Conservation (phyloP, 1,284 basidiomycete genomes). For the Trametes versicolor region DNA sequence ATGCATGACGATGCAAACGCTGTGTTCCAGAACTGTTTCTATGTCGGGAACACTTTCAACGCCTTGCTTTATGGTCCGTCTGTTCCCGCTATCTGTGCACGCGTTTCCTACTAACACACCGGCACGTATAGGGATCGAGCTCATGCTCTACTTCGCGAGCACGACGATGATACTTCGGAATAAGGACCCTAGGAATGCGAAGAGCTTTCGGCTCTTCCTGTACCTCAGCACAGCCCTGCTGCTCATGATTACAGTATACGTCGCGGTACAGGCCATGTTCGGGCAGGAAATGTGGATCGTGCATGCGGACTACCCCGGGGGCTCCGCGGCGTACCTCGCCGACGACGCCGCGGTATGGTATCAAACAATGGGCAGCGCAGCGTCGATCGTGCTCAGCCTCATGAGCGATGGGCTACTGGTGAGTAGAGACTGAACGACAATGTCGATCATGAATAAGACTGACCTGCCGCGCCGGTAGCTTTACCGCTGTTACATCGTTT, state of each 20-base stretch:
- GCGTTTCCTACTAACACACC: neutral
- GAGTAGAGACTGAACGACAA: neutral
- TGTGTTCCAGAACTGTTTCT: constrained; percentile 18
- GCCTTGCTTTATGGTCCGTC: constrained; percentile 18
- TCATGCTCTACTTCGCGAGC: constrained; percentile 25
- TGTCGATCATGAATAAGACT: neutral
- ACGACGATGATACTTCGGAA: constrained; percentile 7
- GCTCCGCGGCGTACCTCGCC: constrained; percentile 20
- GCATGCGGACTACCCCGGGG: constrained; percentile 31
- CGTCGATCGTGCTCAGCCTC: constrained; percentile 26
- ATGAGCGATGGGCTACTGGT: constrained; percentile 31
- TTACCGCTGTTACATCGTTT: constrained; percentile 28
- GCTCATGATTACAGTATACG: constrained; percentile 18
- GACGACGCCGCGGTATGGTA: constrained; percentile 33
- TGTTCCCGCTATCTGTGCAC: neutral
- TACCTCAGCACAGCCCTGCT: constrained; percentile 27
- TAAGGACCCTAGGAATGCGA: constrained; percentile 1
- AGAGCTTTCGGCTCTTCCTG: constrained; percentile 12
- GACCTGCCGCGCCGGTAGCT: constrained; percentile 21
- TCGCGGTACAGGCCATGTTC: constrained; percentile 28
- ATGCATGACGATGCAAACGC: too few species aligned
- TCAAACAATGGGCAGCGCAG: constrained; percentile 29
- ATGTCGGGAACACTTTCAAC: constrained; percentile 19
- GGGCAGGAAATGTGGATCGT: constrained; percentile 36
- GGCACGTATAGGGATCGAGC: constrained; percentile 15